Percentiles rank a stretch among this genome's conserved stretches.
Conservation (phyloP, 352 stramenopile species). For the Globisporangium barbulae region DNA sequence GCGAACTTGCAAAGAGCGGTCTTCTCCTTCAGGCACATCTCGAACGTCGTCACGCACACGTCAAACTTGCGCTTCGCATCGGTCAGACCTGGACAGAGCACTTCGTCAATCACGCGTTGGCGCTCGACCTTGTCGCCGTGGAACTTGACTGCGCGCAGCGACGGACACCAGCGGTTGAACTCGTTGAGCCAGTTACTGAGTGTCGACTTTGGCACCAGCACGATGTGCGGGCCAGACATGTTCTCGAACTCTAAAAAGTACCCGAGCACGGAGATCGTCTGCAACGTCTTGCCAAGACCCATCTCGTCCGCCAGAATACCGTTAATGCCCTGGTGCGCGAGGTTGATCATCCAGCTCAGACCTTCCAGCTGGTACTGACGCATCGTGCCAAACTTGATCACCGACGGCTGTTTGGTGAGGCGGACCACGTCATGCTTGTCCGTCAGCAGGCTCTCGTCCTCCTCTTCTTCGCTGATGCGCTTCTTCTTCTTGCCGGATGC, state of each 20-base stretch:
- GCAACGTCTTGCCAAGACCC: conserved; percentile 95
- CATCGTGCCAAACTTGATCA: conserved; percentile 94
- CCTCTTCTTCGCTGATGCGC: conserved; percentile 78
- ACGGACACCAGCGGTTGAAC: conserved; percentile 91
- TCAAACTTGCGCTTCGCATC: conserved; percentile 95
- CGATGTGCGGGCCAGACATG: conserved; percentile 87
- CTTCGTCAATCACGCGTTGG: conserved; percentile 80
- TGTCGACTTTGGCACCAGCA: conserved; percentile 93
- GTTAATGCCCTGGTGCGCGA: conserved; percentile 99
- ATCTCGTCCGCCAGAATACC: conserved; percentile 98
- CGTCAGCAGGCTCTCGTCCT: conserved; percentile 71
- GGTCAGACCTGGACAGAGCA: conserved; percentile 81
- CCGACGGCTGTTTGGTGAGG: conserved; percentile 87
- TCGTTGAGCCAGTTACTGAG: conserved; percentile 94
- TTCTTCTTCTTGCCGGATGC: conserved; percentile 83
- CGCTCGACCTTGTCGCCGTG: conserved; percentile 91
- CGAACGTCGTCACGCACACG: conserved; percentile 97
- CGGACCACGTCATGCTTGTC: conserved; percentile 89
- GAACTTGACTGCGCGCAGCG: conserved; percentile 91
- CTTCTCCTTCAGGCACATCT: conserved; percentile 92
- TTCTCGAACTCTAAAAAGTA: conserved; percentile 87
- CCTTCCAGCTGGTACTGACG: conserved; percentile 98
- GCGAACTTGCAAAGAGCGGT: conserved; percentile 88
- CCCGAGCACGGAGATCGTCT: conserved; percentile 85
- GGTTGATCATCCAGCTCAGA: conserved; percentile 98